A percentile compares a stretch with the other conserved stretches of the same genome.
These are phyloP conservation scores for Eimeria tenella DNA, from an alignment of 169 alveolate species.

Conservation along the genomic window DNA sequence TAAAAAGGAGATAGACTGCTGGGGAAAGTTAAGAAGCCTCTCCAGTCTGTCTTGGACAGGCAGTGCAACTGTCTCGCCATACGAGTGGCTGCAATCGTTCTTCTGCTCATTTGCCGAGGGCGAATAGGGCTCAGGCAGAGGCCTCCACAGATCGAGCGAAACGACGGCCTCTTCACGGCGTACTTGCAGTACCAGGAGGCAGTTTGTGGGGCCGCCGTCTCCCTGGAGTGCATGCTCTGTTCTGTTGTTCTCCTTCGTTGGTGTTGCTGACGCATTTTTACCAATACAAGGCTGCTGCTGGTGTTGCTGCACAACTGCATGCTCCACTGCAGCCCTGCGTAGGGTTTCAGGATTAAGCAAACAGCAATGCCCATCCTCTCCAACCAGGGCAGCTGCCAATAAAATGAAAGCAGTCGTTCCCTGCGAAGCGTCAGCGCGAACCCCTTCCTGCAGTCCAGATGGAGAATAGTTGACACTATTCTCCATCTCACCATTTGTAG, in stretches of 20 bases:
- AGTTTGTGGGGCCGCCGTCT: neutral
- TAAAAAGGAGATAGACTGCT: neutral
- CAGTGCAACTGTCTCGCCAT: neutral
- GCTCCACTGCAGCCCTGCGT: constrained; percentile 12
- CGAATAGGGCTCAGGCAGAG: constrained; percentile 5
- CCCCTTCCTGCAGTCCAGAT: neutral
- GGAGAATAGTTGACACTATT: neutral
- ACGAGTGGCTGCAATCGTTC: neutral
- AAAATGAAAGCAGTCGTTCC: constrained; percentile 11
- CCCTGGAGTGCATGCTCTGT: neutral
- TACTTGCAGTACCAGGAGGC: constrained; percentile 64
- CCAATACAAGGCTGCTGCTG: constrained; percentile 3
- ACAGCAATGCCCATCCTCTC: constrained; percentile 46
- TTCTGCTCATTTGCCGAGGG: neutral
- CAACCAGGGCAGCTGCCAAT: constrained; percentile 43
- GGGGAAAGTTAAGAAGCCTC: constrained; percentile 29
- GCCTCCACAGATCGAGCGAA: constrained; percentile 56
- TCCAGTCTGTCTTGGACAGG: neutral
- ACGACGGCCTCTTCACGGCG: constrained; percentile 32
- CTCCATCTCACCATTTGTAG: constrained; percentile 12
- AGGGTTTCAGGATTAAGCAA: constrained; percentile 49
- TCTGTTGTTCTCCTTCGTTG: neutral
- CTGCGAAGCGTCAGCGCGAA: neutral
- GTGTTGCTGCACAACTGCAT: constrained; percentile 3
- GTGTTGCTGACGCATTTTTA: neutral